These are phyloP conservation scores for Inonotus hispidus DNA, from an alignment of 1,284 basidiomycete species.

Conservation along the genomic window DNA sequence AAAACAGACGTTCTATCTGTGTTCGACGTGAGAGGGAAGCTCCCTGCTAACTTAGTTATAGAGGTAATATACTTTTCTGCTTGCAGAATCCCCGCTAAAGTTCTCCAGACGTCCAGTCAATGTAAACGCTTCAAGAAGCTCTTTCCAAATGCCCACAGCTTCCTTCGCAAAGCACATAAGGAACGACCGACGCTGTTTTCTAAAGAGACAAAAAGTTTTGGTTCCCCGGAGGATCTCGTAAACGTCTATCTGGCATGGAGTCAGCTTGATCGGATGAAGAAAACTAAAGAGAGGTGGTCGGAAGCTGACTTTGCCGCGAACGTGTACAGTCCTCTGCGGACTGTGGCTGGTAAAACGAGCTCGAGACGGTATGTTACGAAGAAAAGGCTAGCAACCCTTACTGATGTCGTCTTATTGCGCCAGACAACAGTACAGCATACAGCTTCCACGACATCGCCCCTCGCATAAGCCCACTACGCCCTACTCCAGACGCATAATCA, in stretches of 20 bases:
- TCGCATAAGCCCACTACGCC: constrained; percentile 24
- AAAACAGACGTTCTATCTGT: constrained; percentile 22
- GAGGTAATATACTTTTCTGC: constrained; percentile 20
- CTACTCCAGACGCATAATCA: constrained; percentile 33
- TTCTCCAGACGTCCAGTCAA: constrained; percentile 26
- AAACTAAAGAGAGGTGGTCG: constrained; percentile 41
- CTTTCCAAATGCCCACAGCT: constrained; percentile 32
- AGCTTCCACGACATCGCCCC: constrained; percentile 42
- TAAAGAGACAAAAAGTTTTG: constrained; percentile 24
- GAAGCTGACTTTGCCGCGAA: constrained; percentile 52
- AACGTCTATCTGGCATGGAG: constrained; percentile 41
- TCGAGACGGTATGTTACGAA: constrained; percentile 34
- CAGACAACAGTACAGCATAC: constrained; percentile 44
- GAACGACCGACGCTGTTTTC: constrained; percentile 39
- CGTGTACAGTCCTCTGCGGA: constrained; percentile 49
- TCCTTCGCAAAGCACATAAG: constrained; percentile 35
- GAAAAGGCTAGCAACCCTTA: background rate
- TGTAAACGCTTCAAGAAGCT: constrained; percentile 25
- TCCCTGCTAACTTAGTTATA: constrained; percentile 28
- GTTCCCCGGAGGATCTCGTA: constrained; percentile 35
- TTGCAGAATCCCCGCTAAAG: background rate
- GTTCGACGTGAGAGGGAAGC: constrained; percentile 24
- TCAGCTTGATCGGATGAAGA: constrained; percentile 37
- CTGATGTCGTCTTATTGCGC: background rate
- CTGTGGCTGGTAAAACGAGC: constrained; percentile 33